Evolutionary conservation across 2,329 filamentous ascomycete species (phyloP).

Genomic region (Pseudogymnoascus sp.): DNA sequence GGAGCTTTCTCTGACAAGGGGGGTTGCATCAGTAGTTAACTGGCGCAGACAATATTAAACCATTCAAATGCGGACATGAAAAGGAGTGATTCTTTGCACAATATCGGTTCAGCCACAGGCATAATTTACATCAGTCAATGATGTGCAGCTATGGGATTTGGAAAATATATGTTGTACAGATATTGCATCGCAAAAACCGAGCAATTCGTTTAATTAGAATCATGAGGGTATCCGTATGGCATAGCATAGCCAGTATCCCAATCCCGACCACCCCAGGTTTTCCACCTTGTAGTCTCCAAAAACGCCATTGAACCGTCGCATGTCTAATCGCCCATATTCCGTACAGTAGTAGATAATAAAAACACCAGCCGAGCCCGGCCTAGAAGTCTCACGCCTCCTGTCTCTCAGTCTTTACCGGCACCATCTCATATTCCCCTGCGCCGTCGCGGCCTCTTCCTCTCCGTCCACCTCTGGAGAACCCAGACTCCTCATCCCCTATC

Average conservation of each 20-base stretch:
- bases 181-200: background rate
- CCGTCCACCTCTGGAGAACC: conserved; percentile 42
- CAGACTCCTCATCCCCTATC: conserved; percentile 40
- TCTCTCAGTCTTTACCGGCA: conserved; percentile 38
- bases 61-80: background rate
- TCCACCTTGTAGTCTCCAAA: background rate
- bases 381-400: conserved; percentile 16
- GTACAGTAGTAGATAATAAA: background rate
- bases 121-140: background rate
- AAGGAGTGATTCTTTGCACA: background rate
- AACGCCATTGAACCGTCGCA: background rate
- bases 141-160: background rate
- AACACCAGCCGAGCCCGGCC: background rate
- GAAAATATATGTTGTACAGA: background rate
- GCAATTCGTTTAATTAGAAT: conserved; percentile 9
- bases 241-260: conserved; percentile 3
- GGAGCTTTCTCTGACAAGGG: conserved; percentile 17
- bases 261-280: background rate
- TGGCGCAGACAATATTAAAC: background rate
- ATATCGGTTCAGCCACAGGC: background rate
- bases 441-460: conserved; percentile 45
- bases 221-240: conserved; percentile 7
- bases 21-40: too few relatives aligned
- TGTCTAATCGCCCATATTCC: conserved; percentile 7
- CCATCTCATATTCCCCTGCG: conserved; percentile 60